Evolutionary conservation across 1,284 basidiomycete genomes (phyloP).

Genomic region (Melampsora abietis-canadensis): DNA sequence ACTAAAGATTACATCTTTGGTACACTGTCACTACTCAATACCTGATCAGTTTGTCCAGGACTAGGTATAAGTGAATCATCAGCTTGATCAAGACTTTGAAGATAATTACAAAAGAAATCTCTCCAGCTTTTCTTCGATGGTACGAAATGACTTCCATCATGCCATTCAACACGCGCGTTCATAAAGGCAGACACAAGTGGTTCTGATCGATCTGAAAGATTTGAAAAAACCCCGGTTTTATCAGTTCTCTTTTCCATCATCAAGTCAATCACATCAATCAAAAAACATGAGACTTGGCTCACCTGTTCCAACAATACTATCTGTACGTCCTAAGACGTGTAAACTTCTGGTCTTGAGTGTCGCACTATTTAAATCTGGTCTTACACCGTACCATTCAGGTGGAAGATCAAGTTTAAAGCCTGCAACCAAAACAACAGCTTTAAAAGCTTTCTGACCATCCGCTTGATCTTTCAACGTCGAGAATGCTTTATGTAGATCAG

Average conservation of each 20-base stretch:
- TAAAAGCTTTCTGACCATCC: slow-evolving; percentile 22
- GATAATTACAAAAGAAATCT: slow-evolving; percentile 32
- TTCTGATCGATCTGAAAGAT: slow-evolving; percentile 17
- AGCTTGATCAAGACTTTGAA: slow-evolving; percentile 4
- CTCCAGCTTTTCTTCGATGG: slow-evolving; percentile 36
- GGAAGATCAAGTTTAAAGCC: slow-evolving; percentile 16
- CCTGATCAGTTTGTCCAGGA: neutral
- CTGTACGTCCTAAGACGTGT: slow-evolving; percentile 38
- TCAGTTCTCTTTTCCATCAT: neutral
- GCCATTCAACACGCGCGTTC: slow-evolving; percentile 24
- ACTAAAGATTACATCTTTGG: no score
- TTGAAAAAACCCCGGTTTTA: neutral
- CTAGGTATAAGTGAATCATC: slow-evolving; percentile 22
- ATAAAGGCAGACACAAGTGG: slow-evolving; percentile 15
- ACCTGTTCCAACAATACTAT: slow-evolving; percentile 35
- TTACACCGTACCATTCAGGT: slow-evolving; percentile 2
- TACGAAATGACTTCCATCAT: slow-evolving; percentile 39
- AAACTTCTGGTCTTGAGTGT: slow-evolving; percentile 30
- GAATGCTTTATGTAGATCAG: slow-evolving; percentile 19
- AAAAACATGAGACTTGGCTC: neutral
- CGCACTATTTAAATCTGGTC: neutral
- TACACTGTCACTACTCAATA: no score
- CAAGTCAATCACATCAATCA: neutral
- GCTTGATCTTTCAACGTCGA: slow-evolving; percentile 5
- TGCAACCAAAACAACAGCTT: slow-evolving; percentile 36